A percentile compares a stretch with the other conserved stretches of the same genome.
Evolutionary conservation across 2,329 filamentous ascomycete species (phyloP).

Genomic region (Trichoderma atroviride): DNA sequence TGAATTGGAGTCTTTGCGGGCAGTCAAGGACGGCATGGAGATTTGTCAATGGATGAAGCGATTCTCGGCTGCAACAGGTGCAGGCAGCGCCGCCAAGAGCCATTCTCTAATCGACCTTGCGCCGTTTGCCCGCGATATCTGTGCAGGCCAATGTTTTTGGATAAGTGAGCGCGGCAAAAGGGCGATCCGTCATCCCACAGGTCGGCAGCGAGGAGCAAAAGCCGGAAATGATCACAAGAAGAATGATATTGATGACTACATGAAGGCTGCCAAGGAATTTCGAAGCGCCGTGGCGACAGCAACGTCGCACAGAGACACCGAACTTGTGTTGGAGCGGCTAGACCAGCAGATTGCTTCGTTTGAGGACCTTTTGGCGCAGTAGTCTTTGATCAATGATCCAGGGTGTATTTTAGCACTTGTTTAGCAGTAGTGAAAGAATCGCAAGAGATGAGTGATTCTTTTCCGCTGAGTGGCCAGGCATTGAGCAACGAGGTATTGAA

Average conservation of each 20-base stretch:
- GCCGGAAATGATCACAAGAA: background rate
- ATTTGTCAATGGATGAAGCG: slow-evolving; percentile 7
- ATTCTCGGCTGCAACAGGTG: background rate
- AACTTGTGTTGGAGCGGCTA: slow-evolving; percentile 1
- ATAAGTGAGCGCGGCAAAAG: background rate
- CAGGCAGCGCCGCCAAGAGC: background rate
- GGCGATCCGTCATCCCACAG: background rate
- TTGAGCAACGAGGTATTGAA: background rate
- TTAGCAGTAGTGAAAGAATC: no score
- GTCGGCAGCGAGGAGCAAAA: background rate
- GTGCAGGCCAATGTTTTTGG: slow-evolving; percentile 4
- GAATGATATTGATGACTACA: slow-evolving; percentile 1
- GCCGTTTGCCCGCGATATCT: slow-evolving; percentile 14
- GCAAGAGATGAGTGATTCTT: no score
- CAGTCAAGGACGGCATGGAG: slow-evolving; percentile 1
- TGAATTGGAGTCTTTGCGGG: slow-evolving; percentile 9
- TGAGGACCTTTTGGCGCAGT: background rate
- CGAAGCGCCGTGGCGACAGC: slow-evolving; percentile 9
- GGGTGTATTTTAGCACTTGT: background rate
- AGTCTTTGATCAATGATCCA: background rate
- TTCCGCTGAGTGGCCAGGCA: background rate
- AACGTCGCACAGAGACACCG: slow-evolving; percentile 12
- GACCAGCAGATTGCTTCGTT: slow-evolving; percentile 14
- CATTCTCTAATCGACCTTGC: slow-evolving; percentile 7
- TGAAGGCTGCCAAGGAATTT: background rate